These are phyloP conservation scores for Cercospora beticola DNA, from an alignment of 2,329 filamentous ascomycete species.

Conservation along the genomic window DNA sequence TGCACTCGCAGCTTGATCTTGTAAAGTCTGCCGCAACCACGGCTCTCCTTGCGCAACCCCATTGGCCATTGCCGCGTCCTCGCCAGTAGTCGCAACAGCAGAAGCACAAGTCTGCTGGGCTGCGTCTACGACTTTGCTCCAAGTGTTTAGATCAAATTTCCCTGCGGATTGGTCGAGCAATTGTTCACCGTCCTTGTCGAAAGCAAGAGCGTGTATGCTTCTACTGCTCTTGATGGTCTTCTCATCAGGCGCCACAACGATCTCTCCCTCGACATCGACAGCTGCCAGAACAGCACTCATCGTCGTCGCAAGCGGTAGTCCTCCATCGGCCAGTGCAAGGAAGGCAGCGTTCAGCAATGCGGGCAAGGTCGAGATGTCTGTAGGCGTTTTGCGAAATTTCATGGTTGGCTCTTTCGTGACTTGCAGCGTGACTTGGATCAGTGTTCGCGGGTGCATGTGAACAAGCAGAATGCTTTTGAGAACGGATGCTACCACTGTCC, in stretches of 20 bases:
- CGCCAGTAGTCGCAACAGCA: slow-evolving; percentile 41
- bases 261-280: slow-evolving; percentile 45
- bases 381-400: slow-evolving; percentile 52
- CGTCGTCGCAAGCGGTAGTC: slow-evolving; percentile 74
- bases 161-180: slow-evolving; percentile 82
- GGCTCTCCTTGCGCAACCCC: slow-evolving; percentile 35
- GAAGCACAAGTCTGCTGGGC: slow-evolving; percentile 65
- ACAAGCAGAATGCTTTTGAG: slow-evolving; percentile 73
- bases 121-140: slow-evolving; percentile 67
- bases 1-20: slow-evolving; percentile 42
- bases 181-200: slow-evolving; percentile 70
- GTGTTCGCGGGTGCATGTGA: slow-evolving; percentile 70
- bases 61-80: slow-evolving; percentile 44
- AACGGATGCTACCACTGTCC: slow-evolving; percentile 70
- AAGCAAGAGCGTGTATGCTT: slow-evolving; percentile 81
- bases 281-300: slow-evolving; percentile 66
- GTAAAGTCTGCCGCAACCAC: slow-evolving; percentile 45
- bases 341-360: slow-evolving; percentile 77
- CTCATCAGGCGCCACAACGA: slow-evolving; percentile 59
- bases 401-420: slow-evolving; percentile 49
- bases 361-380: slow-evolving; percentile 79
- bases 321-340: slow-evolving; percentile 75
- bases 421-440: slow-evolving; percentile 82
- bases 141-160: slow-evolving; percentile 70
- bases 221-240: slow-evolving; percentile 61